Evolutionary conservation across 2,329 filamentous ascomycete genomes (phyloP).

Genomic region (Nothophoma quercina): DNA sequence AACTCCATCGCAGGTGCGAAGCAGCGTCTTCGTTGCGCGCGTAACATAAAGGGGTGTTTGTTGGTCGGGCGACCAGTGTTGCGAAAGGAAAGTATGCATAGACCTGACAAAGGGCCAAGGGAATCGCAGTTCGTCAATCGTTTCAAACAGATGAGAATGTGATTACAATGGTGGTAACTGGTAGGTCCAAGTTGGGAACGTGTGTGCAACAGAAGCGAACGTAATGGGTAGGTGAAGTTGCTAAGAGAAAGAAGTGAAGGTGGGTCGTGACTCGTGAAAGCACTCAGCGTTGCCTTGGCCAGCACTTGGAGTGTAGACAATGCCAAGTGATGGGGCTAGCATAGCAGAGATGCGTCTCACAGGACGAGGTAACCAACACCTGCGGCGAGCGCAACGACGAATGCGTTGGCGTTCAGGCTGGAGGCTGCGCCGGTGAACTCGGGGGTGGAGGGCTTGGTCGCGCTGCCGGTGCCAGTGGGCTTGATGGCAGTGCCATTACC

Average conservation of each 20-base stretch:
- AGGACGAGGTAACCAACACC: conserved; percentile 47
- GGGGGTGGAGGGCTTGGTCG: conserved; percentile 20
- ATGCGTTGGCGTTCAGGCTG: conserved; percentile 40
- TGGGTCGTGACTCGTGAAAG: conserved; percentile 35
- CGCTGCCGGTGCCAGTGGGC: conserved; percentile 26
- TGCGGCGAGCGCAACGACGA: conserved; percentile 41
- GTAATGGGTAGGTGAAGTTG: conserved; percentile 18
- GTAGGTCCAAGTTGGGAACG: conserved; percentile 23
- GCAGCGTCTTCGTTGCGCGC: conserved; percentile 28
- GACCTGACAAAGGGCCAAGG: conserved; percentile 6
- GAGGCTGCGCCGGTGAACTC: conserved; percentile 47
- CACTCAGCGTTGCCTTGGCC: conserved; percentile 17
- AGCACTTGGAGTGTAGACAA: conserved; percentile 20
- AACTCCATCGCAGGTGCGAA: conserved; percentile 14
- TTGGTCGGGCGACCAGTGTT: neutral
- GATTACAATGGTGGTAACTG: conserved; percentile 36
- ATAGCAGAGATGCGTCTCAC: conserved; percentile 30
- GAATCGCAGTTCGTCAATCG: conserved; percentile 36
- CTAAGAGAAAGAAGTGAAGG: conserved; percentile 17
- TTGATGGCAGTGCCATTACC: conserved; percentile 30
- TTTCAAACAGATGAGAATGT: conserved; percentile 35
- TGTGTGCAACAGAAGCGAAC: conserved; percentile 25
- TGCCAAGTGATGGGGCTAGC: conserved; percentile 13
- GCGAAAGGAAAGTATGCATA: conserved; percentile 19
- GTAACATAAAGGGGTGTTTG: conserved; percentile 4